Evolutionary conservation across 495 filamentous ascomycete genomes (phyloP), one percentile per base, ranked within the genome.

Genomic region (Pyrenopolyporus hunteri): DNA sequence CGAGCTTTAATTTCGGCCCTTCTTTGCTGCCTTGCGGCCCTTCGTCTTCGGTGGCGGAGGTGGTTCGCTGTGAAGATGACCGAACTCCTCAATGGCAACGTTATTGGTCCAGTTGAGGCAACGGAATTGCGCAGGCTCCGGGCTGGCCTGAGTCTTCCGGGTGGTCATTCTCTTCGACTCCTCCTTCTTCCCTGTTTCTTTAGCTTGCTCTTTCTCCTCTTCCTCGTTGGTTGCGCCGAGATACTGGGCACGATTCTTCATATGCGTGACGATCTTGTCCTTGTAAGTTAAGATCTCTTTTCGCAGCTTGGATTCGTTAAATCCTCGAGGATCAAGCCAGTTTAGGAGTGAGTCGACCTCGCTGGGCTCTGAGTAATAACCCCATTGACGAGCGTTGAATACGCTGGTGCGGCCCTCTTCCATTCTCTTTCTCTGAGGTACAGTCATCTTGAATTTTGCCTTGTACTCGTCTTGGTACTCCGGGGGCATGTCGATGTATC

Each of bases 341-440:
- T 81, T 83, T 46, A 97, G 83, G 11, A 98, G 83, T 53, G 80
- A 81, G 42, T 93, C 91, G 5, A 98, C 72, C 17, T 86, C 77
- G 16, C 87, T 82, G 0, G 91, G 86, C 1, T 93, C 87, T 42
- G 94, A 89, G 70, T 89, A 91, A 76, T 89, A 98, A 10, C 89
- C 94, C 90, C 93, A 98, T 71, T 97, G 89, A 7, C 76, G 76
- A 1, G 94, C 92, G 58, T 82, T 87, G 26, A 83, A 85, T 1
- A 97, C 82, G 64, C 86, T 87, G 0, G 91, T 96, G 10, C 80
- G 73, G 10, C 91, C 94, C 73, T 98, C 93, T 72, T 98, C 94
- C 23, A 80, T 70, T 74, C 87, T 85, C 78, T 93, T 95, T 65
- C 94, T 87, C 72, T 97, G 89, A 2, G 87, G 86, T 1, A 93